A percentile compares a stretch with the other conserved stretches of the same genome.
These are phyloP conservation scores for Fusarium pseudoanthophilum DNA, from an alignment of 2,329 filamentous ascomycete genomes.

Conservation along the genomic window DNA sequence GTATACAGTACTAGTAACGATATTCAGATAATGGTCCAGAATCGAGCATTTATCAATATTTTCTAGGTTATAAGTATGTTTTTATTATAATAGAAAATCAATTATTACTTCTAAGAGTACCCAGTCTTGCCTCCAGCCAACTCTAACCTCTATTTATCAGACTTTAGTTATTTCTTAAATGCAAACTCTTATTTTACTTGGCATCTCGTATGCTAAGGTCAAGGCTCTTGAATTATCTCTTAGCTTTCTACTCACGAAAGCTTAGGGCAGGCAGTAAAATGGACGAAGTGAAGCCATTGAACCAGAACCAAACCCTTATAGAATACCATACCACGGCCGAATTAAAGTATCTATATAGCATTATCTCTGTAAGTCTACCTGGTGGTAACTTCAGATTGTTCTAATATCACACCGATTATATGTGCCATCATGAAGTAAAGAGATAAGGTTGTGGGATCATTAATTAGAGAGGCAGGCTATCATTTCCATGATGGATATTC, in stretches of 20 bases:
- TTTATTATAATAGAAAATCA: background rate
- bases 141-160: no score
- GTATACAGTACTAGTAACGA: rapidly evolving
- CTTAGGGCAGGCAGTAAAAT: background rate
- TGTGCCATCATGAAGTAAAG: background rate
- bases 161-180: background rate
- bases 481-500: background rate
- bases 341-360: background rate
- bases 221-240: background rate
- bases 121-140: background rate
- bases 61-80: background rate
- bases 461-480: background rate
- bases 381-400: background rate
- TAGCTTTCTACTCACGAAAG: background rate
- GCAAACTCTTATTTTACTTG: background rate
- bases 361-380: background rate
- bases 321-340: no score
- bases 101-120: background rate
- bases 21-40: rapidly evolving
- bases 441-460: background rate
- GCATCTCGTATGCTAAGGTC: background rate
- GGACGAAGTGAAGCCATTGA: background rate
- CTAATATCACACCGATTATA: background rate
- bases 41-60: background rate
- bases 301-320: background rate